A percentile compares a stretch with the other conserved stretches of the same genome.
Evolutionary conservation across 2,329 filamentous ascomycete species (phyloP).

Genomic region (Microascus cirrosus): DNA sequence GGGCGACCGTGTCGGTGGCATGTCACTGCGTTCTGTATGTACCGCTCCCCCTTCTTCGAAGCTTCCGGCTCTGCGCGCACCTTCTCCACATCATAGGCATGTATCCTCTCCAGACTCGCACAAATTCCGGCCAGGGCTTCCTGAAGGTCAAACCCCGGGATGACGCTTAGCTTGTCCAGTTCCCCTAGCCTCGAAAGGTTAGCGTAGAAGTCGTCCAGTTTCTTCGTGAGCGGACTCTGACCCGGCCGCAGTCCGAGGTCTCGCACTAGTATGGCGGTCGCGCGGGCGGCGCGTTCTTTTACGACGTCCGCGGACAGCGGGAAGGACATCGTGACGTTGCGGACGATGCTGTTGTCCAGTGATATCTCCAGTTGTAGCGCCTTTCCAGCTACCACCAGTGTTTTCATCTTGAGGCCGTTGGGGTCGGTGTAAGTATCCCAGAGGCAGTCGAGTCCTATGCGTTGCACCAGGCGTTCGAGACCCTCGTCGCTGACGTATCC

Average conservation of each 20-base stretch:
- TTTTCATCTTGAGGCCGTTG: slow-evolving; percentile 36
- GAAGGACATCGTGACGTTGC: slow-evolving; percentile 52
- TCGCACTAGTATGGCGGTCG: slow-evolving; percentile 52
- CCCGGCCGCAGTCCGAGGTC: slow-evolving; percentile 50
- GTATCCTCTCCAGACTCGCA: slow-evolving; percentile 56
- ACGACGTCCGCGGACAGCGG: slow-evolving; percentile 48
- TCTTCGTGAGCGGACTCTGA: slow-evolving; percentile 58
- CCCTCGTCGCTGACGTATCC: slow-evolving; percentile 64
- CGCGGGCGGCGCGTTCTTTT: slow-evolving; percentile 47
- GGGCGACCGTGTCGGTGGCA: slow-evolving; percentile 62
- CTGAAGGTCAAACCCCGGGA: slow-evolving; percentile 61
- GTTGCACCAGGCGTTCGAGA: slow-evolving; percentile 52
- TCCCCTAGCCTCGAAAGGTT: slow-evolving; percentile 61
- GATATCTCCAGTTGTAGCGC: slow-evolving; percentile 51
- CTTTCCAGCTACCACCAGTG: slow-evolving; percentile 50
- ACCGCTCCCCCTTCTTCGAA: slow-evolving; percentile 32
- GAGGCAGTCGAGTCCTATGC: slow-evolving; percentile 53
- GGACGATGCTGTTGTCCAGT: slow-evolving; percentile 49
- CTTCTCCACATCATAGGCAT: slow-evolving; percentile 56
- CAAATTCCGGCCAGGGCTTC: slow-evolving; percentile 67
- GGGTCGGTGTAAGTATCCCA: slow-evolving; percentile 42
- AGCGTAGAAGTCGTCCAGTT: slow-evolving; percentile 55
- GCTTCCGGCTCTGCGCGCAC: slow-evolving; percentile 36
- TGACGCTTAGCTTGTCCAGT: slow-evolving; percentile 61
- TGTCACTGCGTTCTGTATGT: slow-evolving; percentile 45